Base-by-base conservation (phyloP, 108 stramenopile genomes). In the Fragilaria radians region DNA sequence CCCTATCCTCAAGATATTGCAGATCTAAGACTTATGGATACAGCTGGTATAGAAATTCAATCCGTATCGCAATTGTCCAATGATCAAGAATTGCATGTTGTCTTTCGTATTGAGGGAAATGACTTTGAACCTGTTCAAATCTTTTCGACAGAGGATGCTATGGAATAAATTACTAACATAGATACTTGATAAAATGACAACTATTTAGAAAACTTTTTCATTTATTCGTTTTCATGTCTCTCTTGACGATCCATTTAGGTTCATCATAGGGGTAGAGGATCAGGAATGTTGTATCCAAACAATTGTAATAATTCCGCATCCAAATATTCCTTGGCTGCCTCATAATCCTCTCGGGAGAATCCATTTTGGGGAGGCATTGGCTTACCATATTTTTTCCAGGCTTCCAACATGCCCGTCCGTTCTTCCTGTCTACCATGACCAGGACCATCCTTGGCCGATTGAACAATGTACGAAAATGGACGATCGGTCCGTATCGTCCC, bases 341-440 rank as follows among this genome's bases (percentile, higher is more conserved):
- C 54, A 55, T 71, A 84, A 60, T 92, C 87, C 28, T 49, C 42
- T 26, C 77, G 59, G 17, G 57, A 63, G 46, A 83, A 79, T 1
- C 79, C 86, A 54, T 52, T 78, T 52, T 65, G 70, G 17, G 53
- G 55, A 27, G 61, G 47, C 24, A 65, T 66, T 1, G 76, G 79
- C 59, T 80, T 66, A 19, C 83, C 77, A 63, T 88, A 88, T 46
- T 82, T 84, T 18, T 74, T 74, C 83, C 84, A 84, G 14, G 90
- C 90, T 21, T 72, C 60, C 0, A 76, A 57, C 48, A 88, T 64
- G 22, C 85, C 86, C 18, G 79, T 85, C 24, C 66, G 61, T 23
- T 72, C 67, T 1, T 56, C 23, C 46, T 77, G 50, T 48, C 62
- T 76, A 30, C 87, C 90, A 61, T 90, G 89, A 0, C 85, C 89